Evolutionary conservation across 495 filamentous ascomycete genomes (phyloP), one percentile per base, ranked within the genome.

Genomic region (Penicillium angulare): DNA sequence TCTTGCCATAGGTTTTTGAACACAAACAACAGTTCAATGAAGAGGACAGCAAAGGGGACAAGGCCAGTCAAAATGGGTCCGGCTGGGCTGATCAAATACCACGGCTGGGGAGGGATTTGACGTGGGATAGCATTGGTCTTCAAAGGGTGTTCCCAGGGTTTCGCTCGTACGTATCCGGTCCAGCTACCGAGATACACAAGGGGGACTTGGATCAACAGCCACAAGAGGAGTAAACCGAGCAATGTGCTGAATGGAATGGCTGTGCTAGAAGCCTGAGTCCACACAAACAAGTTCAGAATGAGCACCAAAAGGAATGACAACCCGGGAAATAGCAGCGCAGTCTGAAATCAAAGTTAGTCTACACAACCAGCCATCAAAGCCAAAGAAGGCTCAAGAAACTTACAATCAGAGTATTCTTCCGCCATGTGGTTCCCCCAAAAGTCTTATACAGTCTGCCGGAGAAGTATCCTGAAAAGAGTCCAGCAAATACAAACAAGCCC

Each of bases 1-100:
- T 96, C 90, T 64, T 90, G 87, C 90, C 90, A 96, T 9, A 96
- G 61, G 49, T 86, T 91, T 65, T 89, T 87, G 64, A 97, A 97
- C 24, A 97, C 85, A 72, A 93, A 97, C 23, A 95, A 78, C 6
- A 96, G 78, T 68, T 97, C 92, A 59, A 96, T 92, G 63, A 96
- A 97, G 52, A 97, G 86, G 16, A 97, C 90, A 3, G 88, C 88
- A 60, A 97, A 97, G 0, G 92, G 90, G 17, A 95, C 80, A n/a
- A 92, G 59, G 1, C 92, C 92, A 1, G 89, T 88, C 10, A 95
- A 66, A 13, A 95, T 63, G 5, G 86, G 77, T 2, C 83, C 78
- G 31, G 84, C 77, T 4, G 82, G 56, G 40, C 72, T 78, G 46
- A 77, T 80, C 45, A 85, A 77, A 58, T 95, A 91, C 92, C 92